Conservation (phyloP, 305 asterid species). For the Solanum hybrid region DNA sequence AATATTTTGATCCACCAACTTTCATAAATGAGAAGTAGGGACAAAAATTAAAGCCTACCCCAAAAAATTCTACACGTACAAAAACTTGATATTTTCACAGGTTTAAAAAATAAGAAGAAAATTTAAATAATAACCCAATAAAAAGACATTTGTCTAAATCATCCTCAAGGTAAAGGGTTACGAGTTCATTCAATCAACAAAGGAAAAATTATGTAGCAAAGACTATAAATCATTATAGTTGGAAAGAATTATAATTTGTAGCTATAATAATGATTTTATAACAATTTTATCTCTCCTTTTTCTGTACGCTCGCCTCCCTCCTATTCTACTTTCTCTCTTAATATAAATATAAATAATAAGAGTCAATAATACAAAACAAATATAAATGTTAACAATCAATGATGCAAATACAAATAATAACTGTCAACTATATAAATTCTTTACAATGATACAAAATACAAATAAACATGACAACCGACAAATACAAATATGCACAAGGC, state of each 20-base stretch:
- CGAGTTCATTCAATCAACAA: not conserved
- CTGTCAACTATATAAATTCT: not conserved
- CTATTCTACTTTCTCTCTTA: not conserved
- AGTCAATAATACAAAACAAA: not conserved
- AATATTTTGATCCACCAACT: too few species aligned
- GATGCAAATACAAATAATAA: too few species aligned
- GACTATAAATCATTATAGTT: too few species aligned
- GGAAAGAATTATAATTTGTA: too few species aligned
- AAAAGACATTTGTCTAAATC: too few species aligned
- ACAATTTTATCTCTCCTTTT: not conserved
- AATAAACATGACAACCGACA: not conserved
- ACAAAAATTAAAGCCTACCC: not conserved
- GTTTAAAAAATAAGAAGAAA: not conserved
- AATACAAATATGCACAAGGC: not conserved
- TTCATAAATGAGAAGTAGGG: not conserved
- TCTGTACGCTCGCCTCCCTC: not conserved
- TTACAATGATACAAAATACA: too few species aligned
- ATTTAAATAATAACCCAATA: too few species aligned
- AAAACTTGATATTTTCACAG: not conserved
- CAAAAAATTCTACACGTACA: not conserved
- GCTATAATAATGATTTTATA: too few species aligned
- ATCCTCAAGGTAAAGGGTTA: not conserved
- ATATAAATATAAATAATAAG: too few species aligned
- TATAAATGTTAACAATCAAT: not conserved
- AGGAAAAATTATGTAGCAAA: not conserved